Conservation (phyloP, 2,329 filamentous ascomycete genomes). For the Apiospora koreana region DNA sequence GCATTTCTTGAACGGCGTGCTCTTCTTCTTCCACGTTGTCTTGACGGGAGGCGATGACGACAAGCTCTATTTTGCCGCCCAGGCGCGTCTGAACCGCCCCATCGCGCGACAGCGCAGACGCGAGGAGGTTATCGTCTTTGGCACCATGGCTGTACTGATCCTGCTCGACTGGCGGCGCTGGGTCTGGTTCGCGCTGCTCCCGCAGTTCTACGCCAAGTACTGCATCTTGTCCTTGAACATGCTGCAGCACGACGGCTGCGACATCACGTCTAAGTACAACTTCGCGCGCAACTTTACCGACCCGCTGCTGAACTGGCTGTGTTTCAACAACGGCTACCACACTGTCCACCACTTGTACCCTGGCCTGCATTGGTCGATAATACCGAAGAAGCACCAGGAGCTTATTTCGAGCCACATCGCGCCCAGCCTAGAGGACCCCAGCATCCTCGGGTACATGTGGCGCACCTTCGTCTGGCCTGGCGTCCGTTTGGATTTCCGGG, state of each 20-base stretch:
- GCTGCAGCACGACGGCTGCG: constrained; percentile 18
- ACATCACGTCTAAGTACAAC: constrained; percentile 16
- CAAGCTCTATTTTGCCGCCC: constrained; percentile 17
- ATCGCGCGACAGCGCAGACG: constrained; percentile 15
- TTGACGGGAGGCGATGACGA: constrained; percentile 17
- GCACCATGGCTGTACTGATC: constrained; percentile 14
- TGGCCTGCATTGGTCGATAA: constrained; percentile 17
- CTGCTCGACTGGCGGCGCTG: constrained; percentile 19
- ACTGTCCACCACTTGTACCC: constrained; percentile 18
- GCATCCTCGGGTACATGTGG: constrained; percentile 18
- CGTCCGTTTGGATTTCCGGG: constrained; percentile 16
- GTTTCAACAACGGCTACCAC: constrained; percentile 18
- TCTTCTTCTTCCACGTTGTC: constrained; percentile 19
- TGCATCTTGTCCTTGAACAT: constrained; percentile 15
- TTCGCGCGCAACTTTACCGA: constrained; percentile 19
- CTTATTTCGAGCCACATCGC: constrained; percentile 17
- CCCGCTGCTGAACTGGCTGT: constrained; percentile 16
- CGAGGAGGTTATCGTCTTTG: constrained; percentile 15
- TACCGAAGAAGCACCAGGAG: constrained; percentile 18
- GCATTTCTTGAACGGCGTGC: constrained; percentile 16
- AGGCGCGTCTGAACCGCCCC: constrained; percentile 15
- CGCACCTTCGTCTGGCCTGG: constrained; percentile 17
- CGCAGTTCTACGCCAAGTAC: constrained; percentile 18
- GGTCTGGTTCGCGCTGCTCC: constrained; percentile 18
- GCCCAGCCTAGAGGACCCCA: constrained; percentile 17